Evolutionary conservation across 768 basidiomycete species (phyloP), one percentile per base, ranked within the genome.

Genomic region (Tricholoma flavovirens): DNA sequence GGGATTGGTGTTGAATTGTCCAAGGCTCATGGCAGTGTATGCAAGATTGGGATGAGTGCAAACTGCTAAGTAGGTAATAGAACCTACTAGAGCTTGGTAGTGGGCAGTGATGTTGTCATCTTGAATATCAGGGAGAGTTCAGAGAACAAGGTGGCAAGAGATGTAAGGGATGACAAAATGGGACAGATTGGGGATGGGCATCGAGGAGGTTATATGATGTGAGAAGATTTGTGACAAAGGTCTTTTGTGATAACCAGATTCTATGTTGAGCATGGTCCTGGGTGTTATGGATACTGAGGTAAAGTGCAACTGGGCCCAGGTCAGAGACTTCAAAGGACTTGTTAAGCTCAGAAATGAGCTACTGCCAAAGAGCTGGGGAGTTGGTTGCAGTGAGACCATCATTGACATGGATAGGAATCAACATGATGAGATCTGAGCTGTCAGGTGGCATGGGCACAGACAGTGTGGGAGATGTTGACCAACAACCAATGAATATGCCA

Each of bases 1-100:
- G 0, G 73, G 75, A n/a, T 63, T 62, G 0, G 69, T 56, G 11
- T 59, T 66, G 62, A 62, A 74, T 24, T 70, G 69, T 0, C 70
- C 61, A 1, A 77, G 67, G 0, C 51, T 19, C 30, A 62, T 58
- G 8, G 74, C 70, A 4, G 69, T 60, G 45, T 60, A 71, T 0
- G 70, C 60, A 10, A 77, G 63, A 40, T 79, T 71, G 0, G 75
- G 73, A 0, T 66, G 61, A 1, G 73, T 73, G 6, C 64, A 64
- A 2, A 72, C 52, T 2, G 71, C 59, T 0, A 72, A 55, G 52
- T 72, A 73, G 5, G 66, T 67, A 0, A 73, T 33, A 1, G 51
- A 65, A 2, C 67, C 68, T 0, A 71, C 61, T 0, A 73, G 50
- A 0, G 50, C 19, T 36, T 63, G 59, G 38, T 61, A 71, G 1